Conservation (phyloP, 2,329 filamentous ascomycete species). For the Epichloe hybrida region DNA sequence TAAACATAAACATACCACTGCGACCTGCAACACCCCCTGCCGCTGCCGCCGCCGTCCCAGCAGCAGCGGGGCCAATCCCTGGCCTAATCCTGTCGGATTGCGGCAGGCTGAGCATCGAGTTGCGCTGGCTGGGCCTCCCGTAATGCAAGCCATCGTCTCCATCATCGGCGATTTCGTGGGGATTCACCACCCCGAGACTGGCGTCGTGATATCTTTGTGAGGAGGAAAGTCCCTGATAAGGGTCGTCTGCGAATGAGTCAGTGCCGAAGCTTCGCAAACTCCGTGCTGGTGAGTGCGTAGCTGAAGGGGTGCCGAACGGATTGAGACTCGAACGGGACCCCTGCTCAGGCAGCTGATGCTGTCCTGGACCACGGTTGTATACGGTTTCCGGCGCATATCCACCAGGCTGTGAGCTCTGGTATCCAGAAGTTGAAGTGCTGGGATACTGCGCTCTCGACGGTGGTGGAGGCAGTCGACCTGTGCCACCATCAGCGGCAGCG, state of each 20-base stretch:
- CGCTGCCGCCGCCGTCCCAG: slow-evolving; percentile 23
- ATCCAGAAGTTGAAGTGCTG: slow-evolving; percentile 7
- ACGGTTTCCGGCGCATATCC: slow-evolving; percentile 9
- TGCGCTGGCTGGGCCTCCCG: slow-evolving; percentile 28
- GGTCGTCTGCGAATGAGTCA: slow-evolving; percentile 46
- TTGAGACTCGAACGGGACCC: slow-evolving; percentile 31
- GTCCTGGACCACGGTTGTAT: not conserved
- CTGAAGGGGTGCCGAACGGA: slow-evolving; percentile 21
- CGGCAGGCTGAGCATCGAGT: slow-evolving; percentile 46
- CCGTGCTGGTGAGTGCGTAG: slow-evolving; percentile 31
- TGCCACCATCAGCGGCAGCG: slow-evolving; percentile 39
- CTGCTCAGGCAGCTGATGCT: slow-evolving; percentile 16
- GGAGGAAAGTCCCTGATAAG: slow-evolving; percentile 40
- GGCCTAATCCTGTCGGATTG: slow-evolving; percentile 23
- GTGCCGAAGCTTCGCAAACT: slow-evolving; percentile 32
- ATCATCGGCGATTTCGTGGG: slow-evolving; percentile 71
- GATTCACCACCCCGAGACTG: slow-evolving; percentile 51
- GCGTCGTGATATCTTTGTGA: slow-evolving; percentile 27
- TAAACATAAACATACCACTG: slow-evolving; percentile 9
- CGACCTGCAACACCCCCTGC: slow-evolving; percentile 16
- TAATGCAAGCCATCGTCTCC: slow-evolving; percentile 70
- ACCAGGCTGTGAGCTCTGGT: slow-evolving; percentile 9
- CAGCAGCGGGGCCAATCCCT: slow-evolving; percentile 26
- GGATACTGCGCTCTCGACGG: slow-evolving; percentile 21
- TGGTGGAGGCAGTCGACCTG: slow-evolving; percentile 23